phyloP scores from a whole-genome alignment of 345 rosid species.

The Turritis glabra region DNA sequence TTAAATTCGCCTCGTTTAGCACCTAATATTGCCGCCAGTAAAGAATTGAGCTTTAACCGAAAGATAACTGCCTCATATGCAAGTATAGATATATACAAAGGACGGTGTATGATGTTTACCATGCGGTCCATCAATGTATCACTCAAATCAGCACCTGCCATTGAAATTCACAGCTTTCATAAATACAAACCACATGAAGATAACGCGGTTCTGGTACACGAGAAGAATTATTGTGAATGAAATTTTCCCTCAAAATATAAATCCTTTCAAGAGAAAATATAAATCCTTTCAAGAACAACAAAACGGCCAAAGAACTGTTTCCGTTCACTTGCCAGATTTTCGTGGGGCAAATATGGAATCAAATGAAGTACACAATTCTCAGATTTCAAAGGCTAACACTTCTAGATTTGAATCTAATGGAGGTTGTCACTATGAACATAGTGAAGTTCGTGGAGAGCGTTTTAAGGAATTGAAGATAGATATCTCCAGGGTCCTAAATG shows the following conservation, averaged over 20 bases:
- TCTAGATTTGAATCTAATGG: neutral
- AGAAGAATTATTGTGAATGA: neutral
- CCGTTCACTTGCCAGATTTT: neutral
- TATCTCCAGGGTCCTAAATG: neutral
- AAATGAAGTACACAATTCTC: neutral
- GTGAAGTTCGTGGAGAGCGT: neutral
- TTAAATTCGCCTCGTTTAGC: slow-evolving; percentile 87
- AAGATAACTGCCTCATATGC: neutral
- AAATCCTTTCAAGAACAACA: neutral
- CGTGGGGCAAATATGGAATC: neutral
- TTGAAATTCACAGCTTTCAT: slow-evolving; percentile 1
- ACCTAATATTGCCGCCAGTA: slow-evolving; percentile 45
- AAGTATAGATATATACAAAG: neutral
- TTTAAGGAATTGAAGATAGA: neutral
- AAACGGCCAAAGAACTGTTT: neutral
- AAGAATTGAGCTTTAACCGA: neutral
- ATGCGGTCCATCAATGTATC: slow-evolving; percentile 99
- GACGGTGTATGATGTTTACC: slow-evolving; percentile 43
- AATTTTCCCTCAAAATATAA: neutral
- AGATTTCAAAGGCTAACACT: neutral
- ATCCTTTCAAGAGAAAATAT: neutral
- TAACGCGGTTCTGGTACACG: neutral
- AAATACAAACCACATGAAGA: slow-evolving; percentile 10
- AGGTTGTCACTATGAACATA: neutral
- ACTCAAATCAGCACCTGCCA: slow-evolving; percentile 91